Conservation (phyloP, 2,329 filamentous ascomycete genomes). For the Plectosphaerella sp. region DNA sequence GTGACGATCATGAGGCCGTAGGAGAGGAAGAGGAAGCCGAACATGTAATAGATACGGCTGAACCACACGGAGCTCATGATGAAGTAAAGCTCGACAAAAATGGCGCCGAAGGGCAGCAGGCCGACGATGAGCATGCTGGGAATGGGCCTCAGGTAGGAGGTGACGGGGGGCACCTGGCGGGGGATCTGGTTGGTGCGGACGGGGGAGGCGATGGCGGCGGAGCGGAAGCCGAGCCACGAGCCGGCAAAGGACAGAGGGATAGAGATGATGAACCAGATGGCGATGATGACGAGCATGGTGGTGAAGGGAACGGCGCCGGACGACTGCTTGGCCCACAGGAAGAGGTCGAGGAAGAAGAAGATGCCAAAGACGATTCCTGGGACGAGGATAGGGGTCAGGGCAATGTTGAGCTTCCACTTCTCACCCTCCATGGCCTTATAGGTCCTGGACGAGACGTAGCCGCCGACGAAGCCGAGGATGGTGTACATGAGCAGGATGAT, state of each 20-base stretch:
- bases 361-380: constrained; percentile 79
- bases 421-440: constrained; percentile 95
- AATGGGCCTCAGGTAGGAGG: constrained; percentile 77
- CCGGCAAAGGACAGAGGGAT: constrained; percentile 86
- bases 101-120: constrained; percentile 89
- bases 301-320: constrained; percentile 93
- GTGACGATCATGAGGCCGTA: constrained; percentile 97
- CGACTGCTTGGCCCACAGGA: constrained; percentile 90
- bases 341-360: constrained; percentile 94
- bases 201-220: constrained; percentile 66
- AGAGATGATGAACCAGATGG: constrained; percentile 96
- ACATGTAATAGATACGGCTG: constrained; percentile 99
- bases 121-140: constrained; percentile 91
- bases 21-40: constrained; percentile 96
- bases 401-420: constrained; percentile 90
- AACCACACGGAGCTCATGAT: constrained; percentile 99
- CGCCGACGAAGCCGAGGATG: constrained; percentile 85
- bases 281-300: constrained; percentile 90
- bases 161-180: constrained; percentile 83
- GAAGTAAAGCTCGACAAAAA: constrained; percentile 98
- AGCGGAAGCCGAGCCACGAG: constrained; percentile 89
- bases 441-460: constrained; percentile 81
- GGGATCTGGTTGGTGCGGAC: constrained; percentile 98
- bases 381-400: constrained; percentile 78
- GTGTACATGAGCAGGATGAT: constrained; percentile 94